phyloP scores from a whole-genome alignment of 2,329 filamentous ascomycete genomes.

The Elsinoe ampelina region DNA sequence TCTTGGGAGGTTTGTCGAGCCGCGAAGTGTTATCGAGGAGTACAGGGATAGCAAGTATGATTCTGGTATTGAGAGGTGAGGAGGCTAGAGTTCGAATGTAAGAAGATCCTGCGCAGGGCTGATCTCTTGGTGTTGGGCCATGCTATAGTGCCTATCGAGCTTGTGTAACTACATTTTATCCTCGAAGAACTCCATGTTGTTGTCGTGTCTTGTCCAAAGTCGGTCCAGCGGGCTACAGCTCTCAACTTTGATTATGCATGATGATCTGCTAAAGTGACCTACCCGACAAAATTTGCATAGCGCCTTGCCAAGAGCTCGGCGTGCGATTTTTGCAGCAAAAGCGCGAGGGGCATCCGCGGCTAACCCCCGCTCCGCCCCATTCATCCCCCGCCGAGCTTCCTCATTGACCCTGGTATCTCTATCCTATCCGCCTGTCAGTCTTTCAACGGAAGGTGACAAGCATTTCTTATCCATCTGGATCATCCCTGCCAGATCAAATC shows the following conservation, averaged over 20 bases:
- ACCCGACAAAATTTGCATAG: too few relatives aligned
- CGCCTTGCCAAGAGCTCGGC: too few relatives aligned
- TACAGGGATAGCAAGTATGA: constrained; percentile 22
- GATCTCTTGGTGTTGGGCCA: too few relatives aligned
- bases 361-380: constrained; percentile 1
- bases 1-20: constrained; percentile 44
- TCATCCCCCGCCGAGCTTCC: constrained; percentile 2
- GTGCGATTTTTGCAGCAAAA: not conserved
- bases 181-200: not conserved
- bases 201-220: not conserved
- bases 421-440: not conserved
- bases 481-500: not conserved
- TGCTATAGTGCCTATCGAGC: not conserved
- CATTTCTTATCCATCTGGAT: not conserved
- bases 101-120: too few relatives aligned
- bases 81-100: too few relatives aligned
- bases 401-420: not conserved
- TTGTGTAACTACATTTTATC: not conserved
- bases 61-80: not conserved
- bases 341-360: not conserved
- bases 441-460: constrained; percentile 9
- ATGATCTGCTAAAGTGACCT: too few relatives aligned
- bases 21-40: constrained; percentile 46
- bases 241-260: too few relatives aligned
- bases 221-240: not conserved